These are phyloP conservation scores for Tuber borchii DNA, from an alignment of 495 filamentous ascomycete genomes.

Conservation along the genomic window DNA sequence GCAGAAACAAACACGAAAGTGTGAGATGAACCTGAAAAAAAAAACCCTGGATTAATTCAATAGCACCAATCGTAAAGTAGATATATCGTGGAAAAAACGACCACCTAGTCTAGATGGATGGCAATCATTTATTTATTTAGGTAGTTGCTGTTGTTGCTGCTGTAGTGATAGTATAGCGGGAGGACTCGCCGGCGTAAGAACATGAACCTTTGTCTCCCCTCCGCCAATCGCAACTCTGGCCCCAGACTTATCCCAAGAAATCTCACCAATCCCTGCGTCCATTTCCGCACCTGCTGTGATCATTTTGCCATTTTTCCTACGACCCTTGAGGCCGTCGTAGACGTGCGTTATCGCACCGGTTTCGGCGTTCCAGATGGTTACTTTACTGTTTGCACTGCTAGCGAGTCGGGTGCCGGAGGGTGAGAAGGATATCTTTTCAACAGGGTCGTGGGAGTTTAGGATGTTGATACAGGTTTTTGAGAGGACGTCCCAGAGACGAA, in stretches of 20 bases:
- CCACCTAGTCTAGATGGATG: conserved; percentile 15
- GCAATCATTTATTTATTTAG: not conserved
- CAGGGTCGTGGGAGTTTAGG: conserved; percentile 29
- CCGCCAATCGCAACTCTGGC: conserved; percentile 35
- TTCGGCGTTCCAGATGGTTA: conserved; percentile 34
- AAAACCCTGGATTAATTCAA: not conserved
- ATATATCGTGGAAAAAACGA: conserved; percentile 14
- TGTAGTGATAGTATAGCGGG: not conserved
- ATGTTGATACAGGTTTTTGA: conserved; percentile 27
- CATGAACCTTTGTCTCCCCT: conserved; percentile 36
- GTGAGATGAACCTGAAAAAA: not conserved
- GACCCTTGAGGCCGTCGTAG: conserved; percentile 34
- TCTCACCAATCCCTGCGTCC: conserved; percentile 27
- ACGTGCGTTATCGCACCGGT: conserved; percentile 35
- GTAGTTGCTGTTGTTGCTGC: not conserved
- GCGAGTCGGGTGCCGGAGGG: conserved; percentile 35
- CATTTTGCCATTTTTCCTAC: conserved; percentile 31
- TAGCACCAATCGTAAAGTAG: not conserved
- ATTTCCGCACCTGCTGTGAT: conserved; percentile 8
- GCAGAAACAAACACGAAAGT: not conserved
- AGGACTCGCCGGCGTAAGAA: conserved; percentile 3
- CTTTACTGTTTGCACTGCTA: conserved; percentile 33
- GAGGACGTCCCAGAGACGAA: conserved; percentile 36
- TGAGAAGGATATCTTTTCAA: conserved; percentile 40
- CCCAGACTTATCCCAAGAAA: conserved; percentile 38